phyloP scores from a whole-genome alignment of 2,329 filamentous ascomycete genomes.

The Calonectria hongkongensis region DNA sequence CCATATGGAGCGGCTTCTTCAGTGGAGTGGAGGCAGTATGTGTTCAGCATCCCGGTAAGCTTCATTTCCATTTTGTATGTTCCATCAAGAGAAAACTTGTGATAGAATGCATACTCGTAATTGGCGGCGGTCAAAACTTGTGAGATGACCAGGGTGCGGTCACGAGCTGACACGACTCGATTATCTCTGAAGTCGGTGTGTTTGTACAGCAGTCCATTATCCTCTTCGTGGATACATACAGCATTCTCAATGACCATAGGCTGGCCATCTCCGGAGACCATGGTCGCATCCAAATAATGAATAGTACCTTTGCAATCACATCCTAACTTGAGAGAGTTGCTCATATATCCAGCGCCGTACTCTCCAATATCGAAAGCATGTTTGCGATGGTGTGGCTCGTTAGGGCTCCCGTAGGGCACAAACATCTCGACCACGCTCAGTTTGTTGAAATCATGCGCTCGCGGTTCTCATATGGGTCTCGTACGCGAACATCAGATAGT shows the following conservation, averaged over 20 bases:
- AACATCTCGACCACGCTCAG: constrained; percentile 82
- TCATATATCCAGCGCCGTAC: constrained; percentile 78
- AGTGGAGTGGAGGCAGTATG: constrained; percentile 73
- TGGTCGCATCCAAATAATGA: constrained; percentile 76
- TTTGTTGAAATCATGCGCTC: constrained; percentile 79
- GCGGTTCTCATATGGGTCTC: constrained; percentile 72
- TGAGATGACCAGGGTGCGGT: constrained; percentile 79
- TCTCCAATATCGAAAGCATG: constrained; percentile 84
- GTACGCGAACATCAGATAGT: constrained; percentile 77
- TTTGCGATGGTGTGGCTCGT: constrained; percentile 80
- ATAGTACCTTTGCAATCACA: constrained; percentile 83
- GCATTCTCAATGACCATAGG: constrained; percentile 73
- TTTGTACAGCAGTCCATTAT: constrained; percentile 83
- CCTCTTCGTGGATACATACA: constrained; percentile 82
- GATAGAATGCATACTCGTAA: constrained; percentile 78
- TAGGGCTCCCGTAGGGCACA: constrained; percentile 80
- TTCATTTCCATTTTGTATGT: constrained; percentile 77
- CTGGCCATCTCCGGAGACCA: constrained; percentile 72
- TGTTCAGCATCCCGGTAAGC: constrained; percentile 79
- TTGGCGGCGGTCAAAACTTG: constrained; percentile 82
- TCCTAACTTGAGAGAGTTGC: constrained; percentile 81
- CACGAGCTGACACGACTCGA: constrained; percentile 75
- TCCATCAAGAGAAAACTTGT: constrained; percentile 76
- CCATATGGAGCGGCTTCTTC: constrained; percentile 72
- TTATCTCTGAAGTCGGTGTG: constrained; percentile 81